These are phyloP conservation scores for Fusarium equiseti DNA, from an alignment of 2,329 filamentous ascomycete genomes.

Conservation along the genomic window DNA sequence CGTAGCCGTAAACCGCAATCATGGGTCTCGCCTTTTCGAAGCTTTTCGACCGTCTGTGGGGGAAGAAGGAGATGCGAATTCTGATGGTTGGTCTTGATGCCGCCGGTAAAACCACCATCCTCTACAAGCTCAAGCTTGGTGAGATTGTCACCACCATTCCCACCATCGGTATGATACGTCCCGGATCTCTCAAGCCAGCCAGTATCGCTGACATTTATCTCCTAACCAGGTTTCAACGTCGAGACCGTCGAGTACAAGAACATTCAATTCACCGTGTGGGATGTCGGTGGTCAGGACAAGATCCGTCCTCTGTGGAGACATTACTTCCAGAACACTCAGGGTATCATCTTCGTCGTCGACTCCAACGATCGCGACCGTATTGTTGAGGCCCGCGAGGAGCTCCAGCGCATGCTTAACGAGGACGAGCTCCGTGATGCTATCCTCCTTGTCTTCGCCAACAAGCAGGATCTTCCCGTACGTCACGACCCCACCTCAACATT, in stretches of 20 bases:
- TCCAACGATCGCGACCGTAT: conserved; percentile 99
- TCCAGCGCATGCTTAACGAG: conserved; percentile 98
- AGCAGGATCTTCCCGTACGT: conserved; percentile 98
- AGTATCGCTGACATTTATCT: conserved; percentile 40
- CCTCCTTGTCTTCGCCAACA: conserved; percentile 98
- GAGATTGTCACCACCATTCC: conserved; percentile 99
- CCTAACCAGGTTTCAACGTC: conserved; percentile 88
- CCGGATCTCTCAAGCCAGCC: neutral
- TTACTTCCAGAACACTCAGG: conserved; percentile 99
- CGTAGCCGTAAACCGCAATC: conserved; percentile 67
- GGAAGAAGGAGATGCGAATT: conserved; percentile 99
- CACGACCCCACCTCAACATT: conserved; percentile 36
- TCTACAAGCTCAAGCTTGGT: conserved; percentile 99
- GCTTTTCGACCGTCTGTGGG: conserved; percentile 95
- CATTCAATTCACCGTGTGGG: conserved; percentile 99
- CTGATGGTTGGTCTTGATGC: conserved; percentile 99
- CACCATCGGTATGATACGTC: conserved; percentile 79
- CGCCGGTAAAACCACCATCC: conserved; percentile 99
- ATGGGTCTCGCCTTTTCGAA: conserved; percentile 99
- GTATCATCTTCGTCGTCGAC: conserved; percentile 99
- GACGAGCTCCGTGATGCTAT: conserved; percentile 98
- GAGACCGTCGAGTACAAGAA: conserved; percentile 99
- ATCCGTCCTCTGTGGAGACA: conserved; percentile 99
- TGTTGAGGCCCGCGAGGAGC: conserved; percentile 94
- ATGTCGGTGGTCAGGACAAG: conserved; percentile 99